Percentiles rank a stretch among this genome's conserved stretches.
phyloP scores from a whole-genome alignment of 1,284 basidiomycete species.

The Polyporus tsugae region DNA sequence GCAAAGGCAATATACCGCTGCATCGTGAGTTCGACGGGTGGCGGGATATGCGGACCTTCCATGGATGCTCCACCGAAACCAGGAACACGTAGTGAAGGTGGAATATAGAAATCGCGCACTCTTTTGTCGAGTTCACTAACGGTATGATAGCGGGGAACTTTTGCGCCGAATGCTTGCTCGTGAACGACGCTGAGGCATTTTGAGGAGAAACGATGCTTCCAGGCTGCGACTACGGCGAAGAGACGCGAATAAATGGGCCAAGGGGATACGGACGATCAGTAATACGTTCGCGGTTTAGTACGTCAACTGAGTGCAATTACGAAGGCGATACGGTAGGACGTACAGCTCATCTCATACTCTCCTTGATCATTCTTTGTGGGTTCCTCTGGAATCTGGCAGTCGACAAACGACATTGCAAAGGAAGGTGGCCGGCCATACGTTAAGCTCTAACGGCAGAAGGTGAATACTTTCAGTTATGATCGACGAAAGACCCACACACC shows the following conservation, averaged over 20 bases:
- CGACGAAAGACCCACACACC: slow-evolving; percentile 47
- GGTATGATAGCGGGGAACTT: slow-evolving; percentile 63
- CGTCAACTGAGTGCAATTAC: neutral
- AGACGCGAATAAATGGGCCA: neutral
- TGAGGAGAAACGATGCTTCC: slow-evolving; percentile 70
- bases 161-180: slow-evolving; percentile 71
- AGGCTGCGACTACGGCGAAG: slow-evolving; percentile 55
- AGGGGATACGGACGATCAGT: too few relatives aligned
- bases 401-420: slow-evolving; percentile 65
- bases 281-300: too few relatives aligned
- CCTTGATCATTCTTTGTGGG: slow-evolving; percentile 55
- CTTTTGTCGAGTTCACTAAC: slow-evolving; percentile 70
- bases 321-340: slow-evolving; percentile 37
- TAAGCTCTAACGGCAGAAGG: slow-evolving; percentile 55
- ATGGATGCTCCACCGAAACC: slow-evolving; percentile 63
- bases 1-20: slow-evolving; percentile 69
- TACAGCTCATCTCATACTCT: slow-evolving; percentile 72
- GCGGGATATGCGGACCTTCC: slow-evolving; percentile 52
- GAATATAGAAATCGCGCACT: slow-evolving; percentile 67
- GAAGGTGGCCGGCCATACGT: slow-evolving; percentile 78
- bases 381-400: slow-evolving; percentile 64
- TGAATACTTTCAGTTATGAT: neutral
- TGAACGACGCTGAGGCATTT: slow-evolving; percentile 69
- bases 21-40: slow-evolving; percentile 64
- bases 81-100: slow-evolving; percentile 70